Conservation (phyloP, 2,329 filamentous ascomycete genomes). For the Hirsutella rhossiliensis region DNA sequence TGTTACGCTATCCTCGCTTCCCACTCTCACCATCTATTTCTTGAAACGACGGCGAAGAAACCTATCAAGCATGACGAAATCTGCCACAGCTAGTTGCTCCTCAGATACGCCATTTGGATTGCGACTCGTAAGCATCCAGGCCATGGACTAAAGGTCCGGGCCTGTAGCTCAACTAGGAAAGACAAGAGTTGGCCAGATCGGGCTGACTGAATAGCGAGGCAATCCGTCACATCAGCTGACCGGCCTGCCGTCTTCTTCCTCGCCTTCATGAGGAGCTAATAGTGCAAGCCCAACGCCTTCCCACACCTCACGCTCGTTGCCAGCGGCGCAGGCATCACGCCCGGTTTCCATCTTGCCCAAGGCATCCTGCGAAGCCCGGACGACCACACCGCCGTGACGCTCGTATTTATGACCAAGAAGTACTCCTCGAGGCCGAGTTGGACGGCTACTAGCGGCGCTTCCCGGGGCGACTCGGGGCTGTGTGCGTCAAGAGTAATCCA, state of each 20-base stretch:
- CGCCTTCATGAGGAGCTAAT: constrained; percentile 38
- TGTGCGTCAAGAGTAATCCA: constrained; percentile 31
- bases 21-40: too few species aligned
- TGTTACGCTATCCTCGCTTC: too few species aligned
- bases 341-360: constrained; percentile 51
- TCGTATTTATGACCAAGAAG: constrained; percentile 54
- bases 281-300: constrained; percentile 39
- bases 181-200: too few species aligned
- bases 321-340: constrained; percentile 62
- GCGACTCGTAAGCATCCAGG: too few species aligned
- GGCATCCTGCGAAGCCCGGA: constrained; percentile 49
- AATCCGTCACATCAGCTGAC: too few species aligned
- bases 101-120: too few species aligned
- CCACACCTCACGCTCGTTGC: constrained; percentile 51
- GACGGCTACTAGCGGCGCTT: constrained; percentile 36
- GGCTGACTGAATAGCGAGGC: too few species aligned
- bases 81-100: too few species aligned
- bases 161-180: too few species aligned
- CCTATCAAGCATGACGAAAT: too few species aligned
- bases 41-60: too few species aligned
- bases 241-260: constrained; percentile 49
- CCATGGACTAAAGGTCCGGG: too few species aligned
- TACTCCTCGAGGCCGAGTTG: constrained; percentile 43
- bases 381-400: constrained; percentile 49
- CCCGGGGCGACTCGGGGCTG: constrained; percentile 42